These are phyloP conservation scores for Cutaneotrichosporon dermatis DNA, from an alignment of 1,284 basidiomycete species.

Conservation along the genomic window DNA sequence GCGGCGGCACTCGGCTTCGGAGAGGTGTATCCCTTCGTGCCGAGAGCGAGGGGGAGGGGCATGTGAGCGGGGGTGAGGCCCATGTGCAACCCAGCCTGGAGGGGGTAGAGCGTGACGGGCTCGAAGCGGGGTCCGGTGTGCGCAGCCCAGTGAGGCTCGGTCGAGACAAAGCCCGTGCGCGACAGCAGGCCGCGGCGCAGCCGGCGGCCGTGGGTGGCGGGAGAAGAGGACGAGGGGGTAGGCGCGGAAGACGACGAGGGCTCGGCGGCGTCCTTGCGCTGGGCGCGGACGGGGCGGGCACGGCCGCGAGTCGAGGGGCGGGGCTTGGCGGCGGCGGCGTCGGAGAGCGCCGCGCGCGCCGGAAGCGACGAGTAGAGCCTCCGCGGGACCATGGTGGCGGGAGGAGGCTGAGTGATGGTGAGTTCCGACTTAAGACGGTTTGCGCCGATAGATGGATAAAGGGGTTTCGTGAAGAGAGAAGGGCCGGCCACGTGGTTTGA, in stretches of 20 bases:
- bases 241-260: not conserved
- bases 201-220: constrained; percentile 17
- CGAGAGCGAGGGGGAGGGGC: constrained; percentile 34
- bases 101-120: constrained; percentile 16
- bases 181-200: constrained; percentile 14
- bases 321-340: constrained; percentile 1
- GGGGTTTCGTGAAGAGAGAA: constrained; percentile 2
- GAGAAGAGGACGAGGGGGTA: not conserved
- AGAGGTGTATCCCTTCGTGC: constrained; percentile 18
- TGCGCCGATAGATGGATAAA: not conserved
- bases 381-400: constrained; percentile 29
- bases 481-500: not conserved
- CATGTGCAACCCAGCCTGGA: constrained; percentile 26
- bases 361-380: constrained; percentile 34
- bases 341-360: not conserved
- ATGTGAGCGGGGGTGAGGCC: constrained; percentile 33
- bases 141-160: constrained; percentile 4
- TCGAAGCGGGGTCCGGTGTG: constrained; percentile 4
- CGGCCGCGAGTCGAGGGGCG: constrained; percentile 16
- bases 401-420: not conserved
- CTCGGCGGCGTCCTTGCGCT: constrained; percentile 2
- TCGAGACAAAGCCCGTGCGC: constrained; percentile 15
- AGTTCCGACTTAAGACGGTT: not conserved
- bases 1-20: not conserved
- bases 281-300: constrained; percentile 15